Evolutionary conservation across 176 grass and related monocot genomes (phyloP).

Genomic region (Echinochloa phyllopogon): DNA sequence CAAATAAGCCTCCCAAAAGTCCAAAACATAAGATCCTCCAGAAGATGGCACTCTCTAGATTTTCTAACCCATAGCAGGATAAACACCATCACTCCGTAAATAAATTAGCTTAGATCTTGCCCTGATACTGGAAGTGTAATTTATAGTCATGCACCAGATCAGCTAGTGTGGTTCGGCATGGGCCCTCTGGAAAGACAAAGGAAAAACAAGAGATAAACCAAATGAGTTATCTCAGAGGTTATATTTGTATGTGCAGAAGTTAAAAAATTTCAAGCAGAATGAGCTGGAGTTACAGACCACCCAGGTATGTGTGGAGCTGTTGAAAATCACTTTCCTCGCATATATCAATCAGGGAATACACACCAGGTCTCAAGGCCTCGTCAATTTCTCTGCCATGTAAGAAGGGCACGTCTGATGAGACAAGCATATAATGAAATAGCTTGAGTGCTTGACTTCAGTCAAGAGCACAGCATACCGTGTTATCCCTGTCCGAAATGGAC

Average conservation of each 20-base stretch:
- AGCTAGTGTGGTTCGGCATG: constrained; percentile 82
- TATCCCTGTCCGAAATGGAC: constrained; percentile 76
- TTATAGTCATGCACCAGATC: constrained; percentile 77
- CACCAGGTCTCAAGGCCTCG: constrained; percentile 82
- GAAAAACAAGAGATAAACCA: neutral
- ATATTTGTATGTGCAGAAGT: constrained; percentile 21
- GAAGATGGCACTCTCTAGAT: constrained; percentile 2
- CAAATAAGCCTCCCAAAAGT: neutral
- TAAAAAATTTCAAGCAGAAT: neutral
- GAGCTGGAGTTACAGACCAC: constrained; percentile 63
- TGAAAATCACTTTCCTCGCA: constrained; percentile 86
- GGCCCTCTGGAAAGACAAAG: constrained; percentile 69
- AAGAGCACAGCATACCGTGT: constrained; percentile 61
- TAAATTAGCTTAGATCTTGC: constrained; percentile 73
- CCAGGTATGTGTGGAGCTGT: constrained; percentile 91
- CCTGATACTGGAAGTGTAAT: constrained; percentile 88
- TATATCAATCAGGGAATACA: constrained; percentile 94
- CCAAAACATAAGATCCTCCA: constrained; percentile 21
- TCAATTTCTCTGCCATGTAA: constrained; percentile 76
- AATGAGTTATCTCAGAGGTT: constrained; percentile 1
- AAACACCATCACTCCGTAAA: neutral
- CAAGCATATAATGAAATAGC: constrained; percentile 23
- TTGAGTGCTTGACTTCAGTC: constrained; percentile 15
- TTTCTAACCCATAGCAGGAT: neutral
- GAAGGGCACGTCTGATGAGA: constrained; percentile 8